A percentile compares a stretch with the other conserved stretches of the same genome.
These are phyloP conservation scores for Aspergillus neotritici DNA, from an alignment of 2,329 filamentous ascomycete genomes.

Conservation along the genomic window DNA sequence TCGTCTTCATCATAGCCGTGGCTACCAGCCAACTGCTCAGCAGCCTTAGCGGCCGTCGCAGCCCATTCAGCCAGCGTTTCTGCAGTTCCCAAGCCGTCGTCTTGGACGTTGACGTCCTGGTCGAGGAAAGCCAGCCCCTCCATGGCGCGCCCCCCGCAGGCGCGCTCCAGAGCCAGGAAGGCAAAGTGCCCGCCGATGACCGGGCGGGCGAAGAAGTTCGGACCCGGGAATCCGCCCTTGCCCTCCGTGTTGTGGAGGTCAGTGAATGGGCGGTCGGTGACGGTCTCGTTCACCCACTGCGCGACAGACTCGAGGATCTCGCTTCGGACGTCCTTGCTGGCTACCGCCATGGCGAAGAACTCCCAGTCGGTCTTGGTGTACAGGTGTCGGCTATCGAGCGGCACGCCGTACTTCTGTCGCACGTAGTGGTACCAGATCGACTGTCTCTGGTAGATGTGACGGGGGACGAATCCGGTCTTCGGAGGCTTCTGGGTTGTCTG, in stretches of 20 bases:
- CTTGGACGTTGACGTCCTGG: slow-evolving; percentile 21
- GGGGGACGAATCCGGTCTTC: slow-evolving; percentile 61
- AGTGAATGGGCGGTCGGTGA: slow-evolving; percentile 68
- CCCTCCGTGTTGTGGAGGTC: slow-evolving; percentile 80
- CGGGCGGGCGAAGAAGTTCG: slow-evolving; percentile 72
- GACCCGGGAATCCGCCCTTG: slow-evolving; percentile 65
- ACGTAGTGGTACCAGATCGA: slow-evolving; percentile 75
- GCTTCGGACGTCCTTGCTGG: slow-evolving; percentile 60
- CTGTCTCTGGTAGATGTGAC: slow-evolving; percentile 70
- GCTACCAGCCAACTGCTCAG: slow-evolving; percentile 11
- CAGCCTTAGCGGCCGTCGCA: slow-evolving; percentile 21
- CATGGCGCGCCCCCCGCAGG: slow-evolving; percentile 65
- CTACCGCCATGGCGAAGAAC: slow-evolving; percentile 78
- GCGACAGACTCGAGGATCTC: slow-evolving; percentile 71
- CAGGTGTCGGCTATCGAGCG: slow-evolving; percentile 73
- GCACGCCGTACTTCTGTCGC: slow-evolving; percentile 74
- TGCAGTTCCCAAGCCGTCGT: slow-evolving; percentile 15
- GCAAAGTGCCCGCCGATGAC: slow-evolving; percentile 84
- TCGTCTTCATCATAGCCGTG: neutral
- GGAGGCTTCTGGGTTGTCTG: slow-evolving; percentile 19
- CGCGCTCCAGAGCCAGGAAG: slow-evolving; percentile 72
- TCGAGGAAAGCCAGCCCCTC: slow-evolving; percentile 49
- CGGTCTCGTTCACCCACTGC: slow-evolving; percentile 77
- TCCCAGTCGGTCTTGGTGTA: slow-evolving; percentile 92
- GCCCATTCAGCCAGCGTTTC: slow-evolving; percentile 12